Base-by-base conservation (phyloP, 2,329 filamentous ascomycete genomes). In the Arthroderma sp. region DNA sequence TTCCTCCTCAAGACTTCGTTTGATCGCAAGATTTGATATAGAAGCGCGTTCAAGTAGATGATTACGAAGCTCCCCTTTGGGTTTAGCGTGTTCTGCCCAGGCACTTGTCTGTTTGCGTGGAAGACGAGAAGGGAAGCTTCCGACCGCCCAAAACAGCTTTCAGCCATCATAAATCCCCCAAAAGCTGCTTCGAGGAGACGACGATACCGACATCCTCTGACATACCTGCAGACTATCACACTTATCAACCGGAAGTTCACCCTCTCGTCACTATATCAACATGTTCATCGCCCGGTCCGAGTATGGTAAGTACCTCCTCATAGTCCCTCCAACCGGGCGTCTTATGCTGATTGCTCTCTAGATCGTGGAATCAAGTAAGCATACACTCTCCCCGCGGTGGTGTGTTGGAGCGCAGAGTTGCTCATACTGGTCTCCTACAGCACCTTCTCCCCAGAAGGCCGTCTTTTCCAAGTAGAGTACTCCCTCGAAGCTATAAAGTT, bases 211-310 rank as follows among this genome's bases (percentile, higher is more conserved):
- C 3, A 47, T 47, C 21, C 21, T 23, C 41, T 25, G 19, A 47
- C 21, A 28, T 5, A 19, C 11, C 3, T 11, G 3, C 9, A 9
- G 13, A 9, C 35, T 15, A 15, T 15, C 35, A 43, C 35, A 52
- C 28, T 19, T 21, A 54, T 17, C 39, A 19, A 19, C 6, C 4
- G 13, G 4, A 8, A 43, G 1, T 9, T 15, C 23, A 7, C 47
- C 6, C 13, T n/a, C 13, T 15, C 2, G 7, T 52, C 28, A 55
- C 31, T 41, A 56, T 31, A 47, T 58, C 81, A 89, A 78, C 68
- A 95, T 95, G 93, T 98, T 98, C 83, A 97, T 98, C 83, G 91
- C 93, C 82, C 88, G 93, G 79, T 97, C 91, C 73, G 93, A 98
- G 91, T 98, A 98, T 80, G 93, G 91, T 93, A 81, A 79, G 86